phyloP scores from a whole-genome alignment of 2,329 filamentous ascomycete genomes.

The Chaetomiaceae sp. region DNA sequence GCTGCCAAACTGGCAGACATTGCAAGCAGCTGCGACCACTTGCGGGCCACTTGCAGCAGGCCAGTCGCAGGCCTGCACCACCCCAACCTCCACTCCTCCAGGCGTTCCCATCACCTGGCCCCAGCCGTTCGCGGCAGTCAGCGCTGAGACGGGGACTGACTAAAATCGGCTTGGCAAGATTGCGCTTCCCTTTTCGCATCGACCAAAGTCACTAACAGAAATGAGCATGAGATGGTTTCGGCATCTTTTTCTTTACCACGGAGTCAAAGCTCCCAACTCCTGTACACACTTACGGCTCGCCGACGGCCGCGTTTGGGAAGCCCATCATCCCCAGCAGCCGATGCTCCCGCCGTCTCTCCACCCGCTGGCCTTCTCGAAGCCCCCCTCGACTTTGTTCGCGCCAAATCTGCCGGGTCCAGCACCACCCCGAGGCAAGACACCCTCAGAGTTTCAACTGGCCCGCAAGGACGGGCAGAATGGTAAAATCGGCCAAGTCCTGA shows the following conservation, averaged over 20 bases:
- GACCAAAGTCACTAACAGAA: too few relatives aligned
- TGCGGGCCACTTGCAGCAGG: slow-evolving; percentile 7
- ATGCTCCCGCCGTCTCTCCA: too few relatives aligned
- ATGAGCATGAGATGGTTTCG: too few relatives aligned
- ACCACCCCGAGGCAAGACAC: slow-evolving; percentile 13
- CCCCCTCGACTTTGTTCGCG: neutral
- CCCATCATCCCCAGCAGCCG: neutral
- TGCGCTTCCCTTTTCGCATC: too few relatives aligned
- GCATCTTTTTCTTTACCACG: too few relatives aligned
- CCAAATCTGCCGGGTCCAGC: slow-evolving; percentile 11
- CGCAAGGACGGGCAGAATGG: slow-evolving; percentile 12
- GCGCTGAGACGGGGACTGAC: neutral
- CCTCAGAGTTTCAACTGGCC: slow-evolving; percentile 22
- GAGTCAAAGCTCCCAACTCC: too few relatives aligned
- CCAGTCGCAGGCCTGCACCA: slow-evolving; percentile 2
- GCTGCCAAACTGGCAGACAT: slow-evolving; percentile 5
- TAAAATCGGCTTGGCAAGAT: slow-evolving; percentile 2
- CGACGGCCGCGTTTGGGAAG: neutral
- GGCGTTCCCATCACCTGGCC: slow-evolving; percentile 7
- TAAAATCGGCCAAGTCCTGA: slow-evolving; percentile 15
- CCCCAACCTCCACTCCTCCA: slow-evolving; percentile 19
- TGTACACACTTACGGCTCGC: neutral
- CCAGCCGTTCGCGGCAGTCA: slow-evolving; percentile 11
- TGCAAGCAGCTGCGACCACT: neutral
- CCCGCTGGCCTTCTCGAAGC: neutral